These are phyloP conservation scores for Aspergillus sp. DNA, from an alignment of 2,329 filamentous ascomycete species.

Conservation along the genomic window DNA sequence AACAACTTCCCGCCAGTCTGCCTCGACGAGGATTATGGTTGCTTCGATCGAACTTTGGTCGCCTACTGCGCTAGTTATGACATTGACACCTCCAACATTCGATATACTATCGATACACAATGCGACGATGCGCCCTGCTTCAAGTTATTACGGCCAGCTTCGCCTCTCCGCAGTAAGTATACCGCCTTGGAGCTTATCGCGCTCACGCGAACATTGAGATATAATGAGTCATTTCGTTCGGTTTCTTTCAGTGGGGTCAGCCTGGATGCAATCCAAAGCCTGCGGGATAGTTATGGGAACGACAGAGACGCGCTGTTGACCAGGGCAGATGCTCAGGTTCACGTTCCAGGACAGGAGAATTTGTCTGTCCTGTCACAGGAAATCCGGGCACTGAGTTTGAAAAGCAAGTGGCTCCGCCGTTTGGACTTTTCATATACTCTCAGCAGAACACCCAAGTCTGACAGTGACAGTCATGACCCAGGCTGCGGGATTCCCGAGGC, in stretches of 20 bases:
- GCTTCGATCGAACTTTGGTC: slow-evolving; percentile 66
- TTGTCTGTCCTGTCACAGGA: slow-evolving; percentile 67
- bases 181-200: slow-evolving; percentile 64
- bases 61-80: slow-evolving; percentile 71
- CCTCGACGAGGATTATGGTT: slow-evolving; percentile 59
- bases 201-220: slow-evolving; percentile 67
- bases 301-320: slow-evolving; percentile 64
- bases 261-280: slow-evolving; percentile 63
- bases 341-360: slow-evolving; percentile 53
- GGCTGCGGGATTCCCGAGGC: slow-evolving; percentile 71
- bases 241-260: slow-evolving; percentile 67
- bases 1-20: slow-evolving; percentile 48
- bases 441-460: slow-evolving; percentile 54
- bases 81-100: slow-evolving; percentile 65
- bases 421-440: slow-evolving; percentile 67
- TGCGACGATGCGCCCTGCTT: slow-evolving; percentile 69
- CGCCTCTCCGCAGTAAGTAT: slow-evolving; percentile 53
- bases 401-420: slow-evolving; percentile 61
- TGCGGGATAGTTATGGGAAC: slow-evolving; percentile 59
- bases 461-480: slow-evolving; percentile 53
- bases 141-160: slow-evolving; percentile 58
- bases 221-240: slow-evolving; percentile 67
- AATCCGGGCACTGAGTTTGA: slow-evolving; percentile 65
- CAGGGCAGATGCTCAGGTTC: slow-evolving; percentile 57
- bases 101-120: slow-evolving; percentile 60